Percentiles rank a stretch among this genome's conserved stretches.
These are phyloP conservation scores for Rachicladosporium sp. DNA, from an alignment of 2,329 filamentous ascomycete species.

Conservation along the genomic window DNA sequence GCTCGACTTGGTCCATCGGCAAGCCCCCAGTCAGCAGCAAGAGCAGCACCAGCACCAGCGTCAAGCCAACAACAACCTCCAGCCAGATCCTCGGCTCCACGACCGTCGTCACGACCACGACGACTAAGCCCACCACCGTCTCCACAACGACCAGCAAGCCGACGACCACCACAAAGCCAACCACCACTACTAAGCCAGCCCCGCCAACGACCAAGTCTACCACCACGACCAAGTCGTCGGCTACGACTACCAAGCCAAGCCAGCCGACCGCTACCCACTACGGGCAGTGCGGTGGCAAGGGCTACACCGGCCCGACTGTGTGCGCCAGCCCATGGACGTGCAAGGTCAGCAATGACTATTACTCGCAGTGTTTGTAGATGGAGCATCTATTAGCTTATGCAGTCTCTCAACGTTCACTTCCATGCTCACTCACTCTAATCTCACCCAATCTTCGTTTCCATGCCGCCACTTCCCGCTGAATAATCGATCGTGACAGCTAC, in stretches of 20 bases:
- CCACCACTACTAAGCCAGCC: not conserved
- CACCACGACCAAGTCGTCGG: not conserved
- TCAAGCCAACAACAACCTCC: slow-evolving; percentile 4
- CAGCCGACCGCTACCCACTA: slow-evolving; percentile 10
- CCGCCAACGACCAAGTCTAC: not conserved
- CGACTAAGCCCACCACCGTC: slow-evolving; percentile 3
- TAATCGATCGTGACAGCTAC: too few species aligned
- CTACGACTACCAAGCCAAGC: slow-evolving; percentile 1
- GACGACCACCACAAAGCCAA: too few species aligned
- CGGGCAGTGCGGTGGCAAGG: slow-evolving; percentile 21
- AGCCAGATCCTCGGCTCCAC: not conserved
- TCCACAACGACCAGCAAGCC: not conserved
- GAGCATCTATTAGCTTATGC: too few species aligned
- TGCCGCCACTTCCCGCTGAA: too few species aligned
- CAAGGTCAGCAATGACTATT: slow-evolving; percentile 21
- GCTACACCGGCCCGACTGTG: slow-evolving; percentile 23
- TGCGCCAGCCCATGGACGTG: slow-evolving; percentile 25
- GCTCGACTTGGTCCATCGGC: slow-evolving; percentile 28
- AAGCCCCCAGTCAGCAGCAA: not conserved
- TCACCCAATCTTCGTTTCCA: too few species aligned
- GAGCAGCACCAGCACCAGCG: not conserved
- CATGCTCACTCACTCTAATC: too few species aligned
- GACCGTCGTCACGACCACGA: not conserved
- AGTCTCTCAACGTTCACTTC: too few species aligned
- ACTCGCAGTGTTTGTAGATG: slow-evolving; percentile 24